Conservation (phyloP, 2,329 filamentous ascomycete species). For the Phialocephala sp. region DNA sequence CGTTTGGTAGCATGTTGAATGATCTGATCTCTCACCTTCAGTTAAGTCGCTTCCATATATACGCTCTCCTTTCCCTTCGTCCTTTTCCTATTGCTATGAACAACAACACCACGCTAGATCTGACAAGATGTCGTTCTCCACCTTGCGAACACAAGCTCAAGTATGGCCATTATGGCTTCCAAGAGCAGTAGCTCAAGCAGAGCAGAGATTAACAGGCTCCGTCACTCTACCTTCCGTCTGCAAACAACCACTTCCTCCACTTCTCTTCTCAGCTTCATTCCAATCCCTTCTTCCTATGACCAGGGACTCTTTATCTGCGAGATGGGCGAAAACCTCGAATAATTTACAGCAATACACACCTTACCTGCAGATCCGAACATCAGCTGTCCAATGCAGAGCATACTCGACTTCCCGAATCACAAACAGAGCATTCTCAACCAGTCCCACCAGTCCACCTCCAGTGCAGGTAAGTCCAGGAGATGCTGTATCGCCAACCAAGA, state of each 20-base stretch:
- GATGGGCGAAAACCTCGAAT: neutral
- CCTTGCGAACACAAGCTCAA: slow-evolving; percentile 18
- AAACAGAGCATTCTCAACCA: neutral
- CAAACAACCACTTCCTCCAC: slow-evolving; percentile 18
- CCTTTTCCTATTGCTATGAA: neutral
- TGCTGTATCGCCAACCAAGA: neutral
- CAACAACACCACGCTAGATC: neutral
- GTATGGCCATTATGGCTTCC: slow-evolving; percentile 32
- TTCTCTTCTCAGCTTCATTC: slow-evolving; percentile 24
- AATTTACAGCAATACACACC: neutral
- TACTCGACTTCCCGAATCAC: neutral
- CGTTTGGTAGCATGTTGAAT: slow-evolving; percentile 12
- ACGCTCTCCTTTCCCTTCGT: slow-evolving; percentile 1
- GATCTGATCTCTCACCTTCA: slow-evolving; percentile 13
- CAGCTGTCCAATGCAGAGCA: slow-evolving; percentile 3
- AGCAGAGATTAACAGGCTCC: slow-evolving; percentile 13
- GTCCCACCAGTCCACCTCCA: neutral
- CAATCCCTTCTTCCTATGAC: slow-evolving; percentile 14
- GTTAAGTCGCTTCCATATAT: slow-evolving; percentile 8
- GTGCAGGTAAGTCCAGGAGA: neutral
- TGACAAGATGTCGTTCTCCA: slow-evolving; percentile 19
- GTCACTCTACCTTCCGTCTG: neutral
- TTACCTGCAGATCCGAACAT: slow-evolving; percentile 1
- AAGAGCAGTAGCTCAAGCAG: slow-evolving; percentile 23
- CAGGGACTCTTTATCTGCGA: neutral